Conservation (phyloP, 2,329 filamentous ascomycete genomes). For the Botrytis elliptica region DNA sequence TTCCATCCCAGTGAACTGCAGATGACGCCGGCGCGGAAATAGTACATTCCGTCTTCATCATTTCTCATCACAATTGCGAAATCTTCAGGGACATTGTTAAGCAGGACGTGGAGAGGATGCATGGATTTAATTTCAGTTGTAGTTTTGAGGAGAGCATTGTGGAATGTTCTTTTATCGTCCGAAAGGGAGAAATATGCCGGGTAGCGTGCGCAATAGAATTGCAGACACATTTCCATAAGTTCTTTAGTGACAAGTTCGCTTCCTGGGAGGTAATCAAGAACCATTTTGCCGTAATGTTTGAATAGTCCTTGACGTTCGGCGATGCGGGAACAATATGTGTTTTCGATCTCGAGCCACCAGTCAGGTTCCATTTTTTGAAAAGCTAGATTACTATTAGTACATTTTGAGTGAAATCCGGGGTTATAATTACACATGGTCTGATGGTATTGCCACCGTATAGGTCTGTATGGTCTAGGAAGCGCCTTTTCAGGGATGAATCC, state of each 20-base stretch:
- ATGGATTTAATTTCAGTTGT: conserved; percentile 59
- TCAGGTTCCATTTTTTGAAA: conserved; percentile 75
- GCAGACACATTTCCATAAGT: conserved; percentile 80
- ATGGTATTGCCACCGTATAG: conserved; percentile 81
- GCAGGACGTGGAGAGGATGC: conserved; percentile 66
- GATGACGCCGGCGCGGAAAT: conserved; percentile 71
- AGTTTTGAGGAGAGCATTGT: conserved; percentile 67
- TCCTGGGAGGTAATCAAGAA: conserved; percentile 69
- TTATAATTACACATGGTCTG: conserved; percentile 79
- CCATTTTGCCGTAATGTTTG: conserved; percentile 57
- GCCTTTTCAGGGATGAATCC: conserved; percentile 70
- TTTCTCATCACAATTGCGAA: conserved; percentile 76
- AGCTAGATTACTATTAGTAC: conserved; percentile 48
- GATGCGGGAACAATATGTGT: conserved; percentile 66
- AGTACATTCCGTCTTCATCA: conserved; percentile 68
- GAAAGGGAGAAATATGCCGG: conserved; percentile 69
- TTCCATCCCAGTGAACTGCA: conserved; percentile 83
- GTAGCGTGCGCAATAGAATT: conserved; percentile 77
- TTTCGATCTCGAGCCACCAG: conserved; percentile 88
- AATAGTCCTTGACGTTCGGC: conserved; percentile 66
- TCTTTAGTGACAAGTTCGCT: conserved; percentile 80
- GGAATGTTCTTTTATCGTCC: conserved; percentile 54
- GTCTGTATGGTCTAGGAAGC: conserved; percentile 71
- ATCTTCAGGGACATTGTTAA: conserved; percentile 81
- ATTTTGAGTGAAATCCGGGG: background rate